These are phyloP conservation scores for Neonectria magnoliae DNA, from an alignment of 2,329 filamentous ascomycete species.

Conservation along the genomic window DNA sequence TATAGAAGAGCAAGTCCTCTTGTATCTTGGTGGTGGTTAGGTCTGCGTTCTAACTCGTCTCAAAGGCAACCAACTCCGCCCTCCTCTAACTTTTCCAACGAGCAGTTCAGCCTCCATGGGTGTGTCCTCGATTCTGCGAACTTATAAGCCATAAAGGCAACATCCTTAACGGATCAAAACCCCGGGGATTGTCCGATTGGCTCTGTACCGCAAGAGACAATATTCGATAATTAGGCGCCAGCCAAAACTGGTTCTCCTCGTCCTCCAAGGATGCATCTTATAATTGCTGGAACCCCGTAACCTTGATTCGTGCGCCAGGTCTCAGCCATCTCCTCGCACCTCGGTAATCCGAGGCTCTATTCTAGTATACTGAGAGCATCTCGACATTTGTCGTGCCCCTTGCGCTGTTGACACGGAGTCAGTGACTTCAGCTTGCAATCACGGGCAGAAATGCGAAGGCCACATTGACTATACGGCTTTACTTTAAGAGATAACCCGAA, in stretches of 20 bases:
- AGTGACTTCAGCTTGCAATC: neutral
- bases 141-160: neutral
- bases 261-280: neutral
- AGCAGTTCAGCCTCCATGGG: neutral
- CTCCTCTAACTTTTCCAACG: neutral
- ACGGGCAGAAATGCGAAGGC: too few relatives aligned
- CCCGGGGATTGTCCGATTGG: neutral
- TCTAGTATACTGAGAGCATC: neutral
- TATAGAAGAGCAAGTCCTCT: conserved; percentile 4
- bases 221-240: neutral
- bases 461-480: too few relatives aligned
- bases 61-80: neutral
- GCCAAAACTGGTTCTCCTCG: neutral
- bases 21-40: neutral
- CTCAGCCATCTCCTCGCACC: neutral
- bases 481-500: neutral
- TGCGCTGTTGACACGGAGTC: neutral
- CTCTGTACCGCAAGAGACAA: neutral
- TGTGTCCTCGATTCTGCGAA: neutral
- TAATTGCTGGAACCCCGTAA: neutral
- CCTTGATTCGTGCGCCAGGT: neutral
- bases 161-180: neutral
- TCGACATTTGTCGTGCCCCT: neutral
- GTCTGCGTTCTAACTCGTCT: neutral
- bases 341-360: neutral